Conservation (phyloP, 495 filamentous ascomycete species). For the Pyronema omphalodes region DNA sequence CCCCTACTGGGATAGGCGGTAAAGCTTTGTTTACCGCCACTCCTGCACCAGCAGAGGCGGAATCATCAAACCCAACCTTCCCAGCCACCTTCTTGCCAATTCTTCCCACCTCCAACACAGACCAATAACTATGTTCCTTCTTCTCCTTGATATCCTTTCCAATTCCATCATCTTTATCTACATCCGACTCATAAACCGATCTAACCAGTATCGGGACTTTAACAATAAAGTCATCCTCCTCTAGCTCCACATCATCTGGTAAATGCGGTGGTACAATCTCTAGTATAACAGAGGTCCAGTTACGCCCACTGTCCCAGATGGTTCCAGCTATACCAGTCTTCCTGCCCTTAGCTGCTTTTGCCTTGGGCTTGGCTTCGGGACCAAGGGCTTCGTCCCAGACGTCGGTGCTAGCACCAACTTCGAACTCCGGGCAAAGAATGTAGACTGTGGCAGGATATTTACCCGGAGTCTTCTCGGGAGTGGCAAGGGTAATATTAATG, state of each 20-base stretch:
- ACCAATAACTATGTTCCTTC: constrained; percentile 86
- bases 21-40: too few species aligned
- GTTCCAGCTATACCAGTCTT: constrained; percentile 70
- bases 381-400: constrained; percentile 83
- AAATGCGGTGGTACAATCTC: constrained; percentile 64
- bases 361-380: constrained; percentile 20
- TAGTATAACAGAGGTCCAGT: constrained; percentile 81
- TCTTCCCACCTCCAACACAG: constrained; percentile 71
- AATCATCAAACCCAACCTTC: not conserved
- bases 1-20: too few species aligned
- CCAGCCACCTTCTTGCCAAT: constrained; percentile 31
- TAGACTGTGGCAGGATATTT: constrained; percentile 62
- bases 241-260: constrained; percentile 16
- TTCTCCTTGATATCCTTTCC: constrained; percentile 38
- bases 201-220: constrained; percentile 90
- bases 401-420: constrained; percentile 85
- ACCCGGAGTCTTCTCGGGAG: constrained; percentile 64
- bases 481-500: constrained; percentile 70
- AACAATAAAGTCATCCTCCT: constrained; percentile 60
- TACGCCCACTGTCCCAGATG: constrained; percentile 85
- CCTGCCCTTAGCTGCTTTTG: constrained; percentile 26
- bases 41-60: not conserved
- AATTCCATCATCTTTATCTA: constrained; percentile 43
- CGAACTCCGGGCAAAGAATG: constrained; percentile 84
- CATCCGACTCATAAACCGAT: constrained; percentile 77